phyloP scores from a whole-genome alignment of 2,329 filamentous ascomycete genomes.

The Aspergillus phoenicis region DNA sequence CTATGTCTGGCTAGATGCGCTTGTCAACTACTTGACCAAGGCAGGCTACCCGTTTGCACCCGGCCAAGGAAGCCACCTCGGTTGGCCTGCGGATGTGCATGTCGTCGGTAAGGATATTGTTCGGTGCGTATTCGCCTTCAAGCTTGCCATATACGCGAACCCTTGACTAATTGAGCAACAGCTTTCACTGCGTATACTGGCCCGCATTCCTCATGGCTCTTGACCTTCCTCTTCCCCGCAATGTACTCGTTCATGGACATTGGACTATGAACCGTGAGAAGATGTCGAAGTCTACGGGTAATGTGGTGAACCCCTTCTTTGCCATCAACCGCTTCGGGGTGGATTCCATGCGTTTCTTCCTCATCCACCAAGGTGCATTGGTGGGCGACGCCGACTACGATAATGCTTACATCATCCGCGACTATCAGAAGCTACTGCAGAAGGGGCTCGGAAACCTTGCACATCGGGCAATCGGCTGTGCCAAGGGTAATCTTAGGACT shows the following conservation, averaged over 20 bases:
- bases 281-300: slow-evolving; percentile 95
- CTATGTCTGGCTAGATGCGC: slow-evolving; percentile 96
- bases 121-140: slow-evolving; percentile 48
- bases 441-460: slow-evolving; percentile 78
- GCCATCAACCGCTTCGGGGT: slow-evolving; percentile 86
- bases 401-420: slow-evolving; percentile 71
- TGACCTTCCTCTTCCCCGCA: slow-evolving; percentile 73
- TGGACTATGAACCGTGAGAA: slow-evolving; percentile 92
- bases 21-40: slow-evolving; percentile 90
- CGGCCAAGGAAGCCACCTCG: slow-evolving; percentile 60
- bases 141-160: background rate
- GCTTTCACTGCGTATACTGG: slow-evolving; percentile 97
- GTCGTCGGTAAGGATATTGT: slow-evolving; percentile 96
- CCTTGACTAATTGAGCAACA: slow-evolving; percentile 27
- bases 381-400: slow-evolving; percentile 80
- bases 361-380: slow-evolving; percentile 78
- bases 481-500: slow-evolving; percentile 68
- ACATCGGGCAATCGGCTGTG: slow-evolving; percentile 68
- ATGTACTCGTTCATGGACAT: slow-evolving; percentile 85
- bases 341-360: slow-evolving; percentile 86
- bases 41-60: slow-evolving; percentile 78
- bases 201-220: slow-evolving; percentile 92
- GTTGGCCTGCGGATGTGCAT: slow-evolving; percentile 91
- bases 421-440: slow-evolving; percentile 79
- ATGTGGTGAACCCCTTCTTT: slow-evolving; percentile 92